Evolutionary conservation across 805 yeast species (phyloP).

Genomic region (Sugiyamaella floridensis): DNA sequence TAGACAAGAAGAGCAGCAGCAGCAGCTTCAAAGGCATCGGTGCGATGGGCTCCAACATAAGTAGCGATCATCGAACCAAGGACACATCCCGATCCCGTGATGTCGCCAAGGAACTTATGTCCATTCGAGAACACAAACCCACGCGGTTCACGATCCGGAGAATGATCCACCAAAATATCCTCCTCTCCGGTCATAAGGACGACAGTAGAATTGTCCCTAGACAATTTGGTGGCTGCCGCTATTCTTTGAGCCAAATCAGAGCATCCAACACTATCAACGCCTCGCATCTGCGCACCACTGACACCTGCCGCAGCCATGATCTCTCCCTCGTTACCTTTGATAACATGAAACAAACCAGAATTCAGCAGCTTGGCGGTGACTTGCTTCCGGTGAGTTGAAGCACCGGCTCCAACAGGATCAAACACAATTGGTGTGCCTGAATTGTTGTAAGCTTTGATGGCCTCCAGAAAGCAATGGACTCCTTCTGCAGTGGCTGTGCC

Average conservation of each 20-base stretch:
- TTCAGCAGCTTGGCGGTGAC: constrained; percentile 46
- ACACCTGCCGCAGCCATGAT: constrained; percentile 53
- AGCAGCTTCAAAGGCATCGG: constrained; percentile 40
- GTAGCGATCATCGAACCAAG: constrained; percentile 67
- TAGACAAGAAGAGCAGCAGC: constrained; percentile 50
- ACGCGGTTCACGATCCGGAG: not conserved
- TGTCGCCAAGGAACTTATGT: constrained; percentile 50
- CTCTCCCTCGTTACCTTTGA: constrained; percentile 86
- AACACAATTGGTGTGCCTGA: constrained; percentile 58
- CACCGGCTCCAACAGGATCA: constrained; percentile 94
- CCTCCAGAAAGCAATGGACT: constrained; percentile 41
- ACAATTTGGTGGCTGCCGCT: constrained; percentile 42
- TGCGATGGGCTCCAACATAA: constrained; percentile 40
- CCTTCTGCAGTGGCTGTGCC: constrained; percentile 54
- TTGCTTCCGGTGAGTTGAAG: constrained; percentile 50
- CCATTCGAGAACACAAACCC: constrained; percentile 47
- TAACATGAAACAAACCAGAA: constrained; percentile 49
- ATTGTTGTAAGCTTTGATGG: constrained; percentile 52
- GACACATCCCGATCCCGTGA: constrained; percentile 81
- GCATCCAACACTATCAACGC: constrained; percentile 51
- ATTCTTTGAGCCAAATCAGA: constrained; percentile 22
- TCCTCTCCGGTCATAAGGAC: constrained; percentile 65
- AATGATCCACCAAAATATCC: constrained; percentile 42
- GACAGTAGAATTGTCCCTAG: constrained; percentile 45
- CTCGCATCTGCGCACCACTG: constrained; percentile 47